These are phyloP conservation scores for Candida ascalaphidarum DNA, from an alignment of 805 yeast species.

Conservation along the genomic window DNA sequence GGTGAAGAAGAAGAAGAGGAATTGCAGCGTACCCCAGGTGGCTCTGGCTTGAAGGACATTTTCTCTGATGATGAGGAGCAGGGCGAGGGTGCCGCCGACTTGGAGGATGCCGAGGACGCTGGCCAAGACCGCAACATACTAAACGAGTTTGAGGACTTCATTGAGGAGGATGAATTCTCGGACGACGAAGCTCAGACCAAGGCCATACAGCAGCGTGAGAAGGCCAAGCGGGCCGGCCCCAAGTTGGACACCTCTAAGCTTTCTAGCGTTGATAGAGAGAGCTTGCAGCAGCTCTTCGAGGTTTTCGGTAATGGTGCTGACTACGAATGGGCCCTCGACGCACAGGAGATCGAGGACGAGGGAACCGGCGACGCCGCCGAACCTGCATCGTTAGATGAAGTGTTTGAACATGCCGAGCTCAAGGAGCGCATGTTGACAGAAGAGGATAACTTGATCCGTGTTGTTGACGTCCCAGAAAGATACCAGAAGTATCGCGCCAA, in stretches of 20 bases:
- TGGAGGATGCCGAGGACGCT: slow-evolving; percentile 2
- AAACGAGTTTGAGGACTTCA: slow-evolving; percentile 93
- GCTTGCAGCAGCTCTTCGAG: slow-evolving; percentile 86
- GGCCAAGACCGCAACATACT: slow-evolving; percentile 29
- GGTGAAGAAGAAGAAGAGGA: slow-evolving; percentile 27
- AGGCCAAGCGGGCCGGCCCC: slow-evolving; percentile 25
- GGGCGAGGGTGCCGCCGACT: slow-evolving; percentile 10
- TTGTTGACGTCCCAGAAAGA: slow-evolving; percentile 87
- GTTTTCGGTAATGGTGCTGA: slow-evolving; percentile 96
- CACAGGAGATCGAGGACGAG: slow-evolving; percentile 60
- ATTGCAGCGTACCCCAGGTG: slow-evolving; percentile 2
- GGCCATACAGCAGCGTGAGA: slow-evolving; percentile 22
- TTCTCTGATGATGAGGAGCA: slow-evolving; percentile 52
- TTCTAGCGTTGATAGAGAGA: slow-evolving; percentile 74
- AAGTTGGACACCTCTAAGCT: slow-evolving; percentile 50
- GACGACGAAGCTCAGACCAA: slow-evolving; percentile 56
- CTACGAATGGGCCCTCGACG: slow-evolving; percentile 96
- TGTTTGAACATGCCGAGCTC: slow-evolving; percentile 90
- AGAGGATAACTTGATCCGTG: slow-evolving; percentile 80
- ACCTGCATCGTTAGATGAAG: slow-evolving; percentile 67
- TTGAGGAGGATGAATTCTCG: slow-evolving; percentile 93
- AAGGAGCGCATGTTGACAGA: slow-evolving; percentile 87
- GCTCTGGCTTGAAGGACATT: slow-evolving; percentile 50
- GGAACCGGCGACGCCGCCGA: slow-evolving; percentile 46
- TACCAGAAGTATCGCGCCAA: slow-evolving; percentile 69